These are phyloP conservation scores for Emergomyces pasteurianus DNA, from an alignment of 2,329 filamentous ascomycete species.

Conservation along the genomic window DNA sequence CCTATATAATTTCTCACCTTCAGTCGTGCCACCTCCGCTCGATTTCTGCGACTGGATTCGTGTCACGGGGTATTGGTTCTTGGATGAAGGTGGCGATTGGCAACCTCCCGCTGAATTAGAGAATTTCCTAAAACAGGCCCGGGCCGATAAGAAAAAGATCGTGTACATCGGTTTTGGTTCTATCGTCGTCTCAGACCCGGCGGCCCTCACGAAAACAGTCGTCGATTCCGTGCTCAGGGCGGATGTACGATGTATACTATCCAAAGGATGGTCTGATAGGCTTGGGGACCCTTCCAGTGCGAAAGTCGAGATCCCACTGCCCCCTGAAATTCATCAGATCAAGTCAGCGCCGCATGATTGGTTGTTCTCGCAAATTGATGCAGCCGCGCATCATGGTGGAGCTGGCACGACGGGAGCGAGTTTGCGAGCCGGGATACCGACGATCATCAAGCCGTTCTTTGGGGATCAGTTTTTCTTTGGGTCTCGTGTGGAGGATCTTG, in stretches of 20 bases:
- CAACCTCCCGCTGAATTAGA: slow-evolving; percentile 62
- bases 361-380: slow-evolving; percentile 89
- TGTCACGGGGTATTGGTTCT: slow-evolving; percentile 96
- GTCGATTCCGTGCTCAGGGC: slow-evolving; percentile 83
- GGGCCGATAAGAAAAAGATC: slow-evolving; percentile 72
- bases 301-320: slow-evolving; percentile 56
- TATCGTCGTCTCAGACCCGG: slow-evolving; percentile 83
- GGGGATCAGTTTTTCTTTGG: slow-evolving; percentile 98
- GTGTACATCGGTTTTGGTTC: slow-evolving; percentile 97
- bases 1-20: slow-evolving; percentile 91
- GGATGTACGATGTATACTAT: slow-evolving; percentile 86
- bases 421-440: slow-evolving; percentile 79
- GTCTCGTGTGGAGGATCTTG: slow-evolving; percentile 76
- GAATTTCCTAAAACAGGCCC: slow-evolving; percentile 73
- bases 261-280: slow-evolving; percentile 94
- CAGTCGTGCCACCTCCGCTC: slow-evolving; percentile 82
- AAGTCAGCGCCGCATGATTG: slow-evolving; percentile 90
- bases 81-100: slow-evolving; percentile 62
- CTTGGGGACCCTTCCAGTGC: slow-evolving; percentile 47
- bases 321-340: slow-evolving; percentile 75
- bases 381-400: slow-evolving; percentile 86
- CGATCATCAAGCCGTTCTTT: slow-evolving; percentile 93
- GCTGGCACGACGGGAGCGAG: slow-evolving; percentile 92
- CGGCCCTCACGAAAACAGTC: slow-evolving; percentile 80
- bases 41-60: slow-evolving; percentile 98